Conservation (phyloP, 2,329 filamentous ascomycete genomes). For the Alternaria rosae region DNA sequence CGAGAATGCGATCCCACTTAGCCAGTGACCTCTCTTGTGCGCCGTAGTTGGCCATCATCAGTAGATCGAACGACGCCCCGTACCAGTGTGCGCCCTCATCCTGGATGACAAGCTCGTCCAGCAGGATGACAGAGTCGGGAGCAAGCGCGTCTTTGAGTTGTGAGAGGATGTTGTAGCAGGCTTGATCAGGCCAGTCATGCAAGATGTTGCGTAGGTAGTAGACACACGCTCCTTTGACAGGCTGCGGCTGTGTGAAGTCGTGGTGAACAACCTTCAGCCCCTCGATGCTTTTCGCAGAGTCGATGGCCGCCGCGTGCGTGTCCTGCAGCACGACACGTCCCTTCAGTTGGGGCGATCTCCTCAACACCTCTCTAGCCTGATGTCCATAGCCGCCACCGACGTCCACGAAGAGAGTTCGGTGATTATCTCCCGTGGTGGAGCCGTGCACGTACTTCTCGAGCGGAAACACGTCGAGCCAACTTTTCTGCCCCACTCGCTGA, state of each 20-base stretch:
- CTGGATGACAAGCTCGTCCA: slow-evolving; percentile 5
- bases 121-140: slow-evolving; percentile 11
- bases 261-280: slow-evolving; percentile 5
- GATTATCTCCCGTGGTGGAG: neutral
- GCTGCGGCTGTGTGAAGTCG: slow-evolving; percentile 7
- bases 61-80: slow-evolving; percentile 9
- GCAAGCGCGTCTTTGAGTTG: slow-evolving; percentile 7
- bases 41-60: slow-evolving; percentile 14
- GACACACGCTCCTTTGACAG: slow-evolving; percentile 1
- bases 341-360: slow-evolving; percentile 4
- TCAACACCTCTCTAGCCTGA: slow-evolving; percentile 5
- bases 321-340: slow-evolving; percentile 8
- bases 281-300: slow-evolving; percentile 4
- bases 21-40: slow-evolving; percentile 7
- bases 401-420: slow-evolving; percentile 6
- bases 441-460: slow-evolving; percentile 2
- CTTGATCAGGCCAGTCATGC: slow-evolving; percentile 12
- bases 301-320: slow-evolving; percentile 9
- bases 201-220: slow-evolving; percentile 13
- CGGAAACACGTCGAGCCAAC: slow-evolving; percentile 11
- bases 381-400: slow-evolving; percentile 10
- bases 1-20: slow-evolving; percentile 10
- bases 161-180: slow-evolving; percentile 2
- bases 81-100: slow-evolving; percentile 11
- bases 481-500: slow-evolving; percentile 10